Base-by-base conservation (phyloP, 2,329 filamentous ascomycete species). In the Penicillium sp. region DNA sequence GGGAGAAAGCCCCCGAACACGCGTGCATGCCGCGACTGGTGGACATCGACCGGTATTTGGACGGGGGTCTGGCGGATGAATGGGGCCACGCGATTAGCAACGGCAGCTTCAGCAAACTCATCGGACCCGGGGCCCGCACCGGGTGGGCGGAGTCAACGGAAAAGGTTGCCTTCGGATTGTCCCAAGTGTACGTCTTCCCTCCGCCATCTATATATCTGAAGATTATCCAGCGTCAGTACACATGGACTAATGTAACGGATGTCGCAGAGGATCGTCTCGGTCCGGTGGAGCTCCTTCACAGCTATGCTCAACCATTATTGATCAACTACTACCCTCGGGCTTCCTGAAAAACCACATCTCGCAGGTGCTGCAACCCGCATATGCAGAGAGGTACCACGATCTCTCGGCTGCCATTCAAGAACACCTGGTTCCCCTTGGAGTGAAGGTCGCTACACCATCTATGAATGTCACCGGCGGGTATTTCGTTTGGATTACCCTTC, bases 61-160 rank as follows among this genome's bases (percentile, higher is more conserved):
- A 86, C 20, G 83, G 81, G 1, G 79, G 80, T 33, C 81, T 70
- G 56, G 75, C 75, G 3, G 79, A 84, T 69, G 77, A 77, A 39
- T 96, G 92, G 67, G 91, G 92, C 10, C 86, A 97, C 69, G 81
- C 84, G 9, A 77, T 92, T 31, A 92, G 88, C 63, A 97, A 97
- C 68, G 91, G 89, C 20, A 90, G 87, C 6, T 97, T 97, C 70
- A 90, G 85, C 68, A 99, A 99, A 70, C 84, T 97, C 33, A 81
- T 85, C 25, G 90, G 84, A 0, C 91, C 92, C 0, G 94, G 92
- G 0, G 73, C 88, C 45, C 80, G 92, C 11, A 92, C 89, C 0
- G 92, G 92, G n/a, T 97, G 92, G 92, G 82, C 85, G 1, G 90
- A 96, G 68, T 87, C 81, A 0, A 86, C 84, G 5, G 75, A 79